These are phyloP conservation scores for Calocera cornea DNA, from an alignment of 768 basidiomycete species.

Conservation along the genomic window DNA sequence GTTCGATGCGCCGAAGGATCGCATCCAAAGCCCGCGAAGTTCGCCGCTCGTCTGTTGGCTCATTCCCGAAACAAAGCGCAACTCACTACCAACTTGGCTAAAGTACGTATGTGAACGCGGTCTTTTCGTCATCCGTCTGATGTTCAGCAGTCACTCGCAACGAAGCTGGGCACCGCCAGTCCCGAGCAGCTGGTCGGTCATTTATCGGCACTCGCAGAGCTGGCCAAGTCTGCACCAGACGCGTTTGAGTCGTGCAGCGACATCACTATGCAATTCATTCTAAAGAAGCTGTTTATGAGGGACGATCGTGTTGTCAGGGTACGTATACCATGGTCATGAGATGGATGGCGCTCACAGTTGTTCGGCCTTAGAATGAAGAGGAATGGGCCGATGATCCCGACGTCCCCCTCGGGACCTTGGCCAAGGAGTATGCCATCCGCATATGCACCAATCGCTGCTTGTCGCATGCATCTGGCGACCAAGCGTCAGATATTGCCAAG, in stretches of 20 bases:
- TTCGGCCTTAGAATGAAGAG: constrained; percentile 13
- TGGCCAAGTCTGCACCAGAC: constrained; percentile 52
- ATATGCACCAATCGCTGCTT: constrained; percentile 70
- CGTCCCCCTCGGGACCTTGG: constrained; percentile 42
- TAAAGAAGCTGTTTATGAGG: constrained; percentile 56
- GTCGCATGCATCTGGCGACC: constrained; percentile 44
- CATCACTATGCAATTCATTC: constrained; percentile 52
- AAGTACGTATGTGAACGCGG: constrained; percentile 34
- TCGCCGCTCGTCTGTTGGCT: constrained; percentile 63
- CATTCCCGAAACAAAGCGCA: constrained; percentile 41
- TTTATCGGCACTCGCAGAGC: constrained; percentile 56
- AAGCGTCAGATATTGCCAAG: constrained; percentile 50
- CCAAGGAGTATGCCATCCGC: constrained; percentile 66
- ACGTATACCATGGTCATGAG: not conserved
- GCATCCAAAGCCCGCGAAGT: constrained; percentile 63
- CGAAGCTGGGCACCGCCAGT: constrained; percentile 33
- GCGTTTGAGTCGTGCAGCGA: constrained; percentile 72
- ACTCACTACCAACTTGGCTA: constrained; percentile 42
- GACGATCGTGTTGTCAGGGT: not conserved
- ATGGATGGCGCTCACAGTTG: constrained; percentile 14
- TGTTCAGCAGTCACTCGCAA: constrained; percentile 41
- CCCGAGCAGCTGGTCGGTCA: constrained; percentile 49
- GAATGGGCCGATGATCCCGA: constrained; percentile 69
- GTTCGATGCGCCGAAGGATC: constrained; percentile 34
- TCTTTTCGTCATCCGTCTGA: not conserved